Base-by-base conservation (phyloP, 1,284 basidiomycete genomes). In the Microbotryum silenes-acaulis region DNA sequence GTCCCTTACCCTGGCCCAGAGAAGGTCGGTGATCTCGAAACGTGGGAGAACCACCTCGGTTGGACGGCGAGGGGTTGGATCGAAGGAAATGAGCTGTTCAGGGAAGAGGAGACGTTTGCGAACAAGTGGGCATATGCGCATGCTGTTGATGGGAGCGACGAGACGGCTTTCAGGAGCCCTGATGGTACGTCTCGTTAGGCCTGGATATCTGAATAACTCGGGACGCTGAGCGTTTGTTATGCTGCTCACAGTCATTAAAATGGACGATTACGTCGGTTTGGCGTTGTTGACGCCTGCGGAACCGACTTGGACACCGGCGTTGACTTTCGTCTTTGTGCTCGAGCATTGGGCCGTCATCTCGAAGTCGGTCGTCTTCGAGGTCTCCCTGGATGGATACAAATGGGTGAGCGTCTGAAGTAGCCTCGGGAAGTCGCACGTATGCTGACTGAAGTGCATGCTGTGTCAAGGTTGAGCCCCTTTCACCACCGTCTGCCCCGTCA, bases 191-290 rank as follows among this genome's bases (percentile, higher is more conserved):
- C 25, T 31, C n/a, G 18, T 51, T 12, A 14, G 21, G 25, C 12
- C 21, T 57, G 21, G 21, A 10, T 2, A 37, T 5, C 20, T 25
- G 14, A 7, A 23, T 14, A 6, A 18, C 4, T 0, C 44, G 29
- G 51, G 31, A 21, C 0, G 27, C 25, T 50, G 20, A 10, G 25
- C 6, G 5, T 6, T 29, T 37, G 6, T 8, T 5, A 25, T 23
- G 8, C 27, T 25, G 16, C 44, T 4, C 23, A 33, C 58, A 71
- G 72, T 68, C 14, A 63, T 70, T 8, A 51, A 53, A n/a, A 53
- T 53, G 23, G 56, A 62, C 54, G 72, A 74, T 55, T 73, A 68
- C 51, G 54, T 74, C 54, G 72, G 68, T 0, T 49, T 74, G 8
- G 62, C 57, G 14, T 52, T 72, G 29, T 64, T 73, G 23, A 37